Evolutionary conservation across 164 flowering plant species (phyloP).

Genomic region (Magnolia officinalis): DNA sequence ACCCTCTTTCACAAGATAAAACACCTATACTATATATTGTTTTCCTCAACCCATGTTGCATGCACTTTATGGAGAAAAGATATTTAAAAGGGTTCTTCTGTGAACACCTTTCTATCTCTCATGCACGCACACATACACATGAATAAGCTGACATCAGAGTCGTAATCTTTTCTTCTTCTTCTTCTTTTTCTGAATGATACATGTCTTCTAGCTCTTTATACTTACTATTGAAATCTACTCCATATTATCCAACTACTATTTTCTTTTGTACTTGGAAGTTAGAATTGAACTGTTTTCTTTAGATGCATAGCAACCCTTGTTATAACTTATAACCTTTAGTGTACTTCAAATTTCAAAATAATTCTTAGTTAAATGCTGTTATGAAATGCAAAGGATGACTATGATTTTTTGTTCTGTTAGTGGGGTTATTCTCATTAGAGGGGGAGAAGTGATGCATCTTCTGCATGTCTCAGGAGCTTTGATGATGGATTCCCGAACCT

Average conservation of each 20-base stretch:
- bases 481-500: constrained; percentile 96
- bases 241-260: not conserved
- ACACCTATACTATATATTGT: no score
- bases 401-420: not conserved
- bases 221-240: not conserved
- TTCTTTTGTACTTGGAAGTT: not conserved
- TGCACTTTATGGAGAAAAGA: no score
- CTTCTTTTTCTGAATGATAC: no score
- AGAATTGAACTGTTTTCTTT: not conserved
- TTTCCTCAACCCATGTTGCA: no score
- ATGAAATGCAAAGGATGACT: not conserved
- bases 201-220: not conserved
- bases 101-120: not conserved
- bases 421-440: not conserved
- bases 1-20: no score
- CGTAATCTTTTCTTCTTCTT: no score
- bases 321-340: not conserved
- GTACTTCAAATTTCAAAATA: not conserved
- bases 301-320: not conserved
- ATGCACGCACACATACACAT: not conserved
- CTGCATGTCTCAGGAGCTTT: constrained; percentile 64
- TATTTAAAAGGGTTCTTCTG: no score
- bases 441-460: constrained; percentile 3
- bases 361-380: not conserved
- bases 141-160: not conserved